Percentiles rank a stretch among this genome's conserved stretches.
These are phyloP conservation scores for Cyclotella baltica DNA, from an alignment of 108 stramenopile species.

Conservation along the genomic window DNA sequence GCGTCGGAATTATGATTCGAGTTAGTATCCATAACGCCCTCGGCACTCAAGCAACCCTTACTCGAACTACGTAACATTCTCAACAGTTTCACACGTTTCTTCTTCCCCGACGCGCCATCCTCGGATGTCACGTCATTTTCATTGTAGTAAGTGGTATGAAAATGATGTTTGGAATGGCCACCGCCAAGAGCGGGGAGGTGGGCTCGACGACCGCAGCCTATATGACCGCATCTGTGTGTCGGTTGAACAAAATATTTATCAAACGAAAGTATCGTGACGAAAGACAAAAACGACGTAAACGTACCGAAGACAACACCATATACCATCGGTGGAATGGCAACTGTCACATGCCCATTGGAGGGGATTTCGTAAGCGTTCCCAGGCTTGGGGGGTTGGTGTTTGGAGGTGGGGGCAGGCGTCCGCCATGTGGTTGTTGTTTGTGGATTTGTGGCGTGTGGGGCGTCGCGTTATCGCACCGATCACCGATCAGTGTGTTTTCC, in stretches of 20 bases:
- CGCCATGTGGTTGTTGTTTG: slow-evolving; percentile 25
- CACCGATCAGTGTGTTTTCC: no score
- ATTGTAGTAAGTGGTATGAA: slow-evolving; percentile 37
- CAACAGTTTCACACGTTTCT: slow-evolving; percentile 40
- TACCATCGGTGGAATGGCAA: slow-evolving; percentile 54
- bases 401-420: slow-evolving; percentile 51
- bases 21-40: slow-evolving; percentile 8
- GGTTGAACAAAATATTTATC: not conserved
- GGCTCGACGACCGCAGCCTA: slow-evolving; percentile 54
- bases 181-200: slow-evolving; percentile 51
- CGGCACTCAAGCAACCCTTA: not conserved
- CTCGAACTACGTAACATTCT: slow-evolving; percentile 25
- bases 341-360: slow-evolving; percentile 49
- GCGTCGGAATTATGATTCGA: not conserved
- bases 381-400: slow-evolving; percentile 43
- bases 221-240: slow-evolving; percentile 44
- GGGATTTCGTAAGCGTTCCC: slow-evolving; percentile 44
- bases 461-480: no score
- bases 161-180: slow-evolving; percentile 55
- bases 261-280: not conserved
- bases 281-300: not conserved
- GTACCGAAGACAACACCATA: slow-evolving; percentile 52
- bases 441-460: no score
- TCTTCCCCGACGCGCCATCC: slow-evolving; percentile 20
- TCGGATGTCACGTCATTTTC: not conserved